Base-by-base conservation (phyloP, 352 stramenopile genomes). In the Globisporangium ultimum region DNA sequence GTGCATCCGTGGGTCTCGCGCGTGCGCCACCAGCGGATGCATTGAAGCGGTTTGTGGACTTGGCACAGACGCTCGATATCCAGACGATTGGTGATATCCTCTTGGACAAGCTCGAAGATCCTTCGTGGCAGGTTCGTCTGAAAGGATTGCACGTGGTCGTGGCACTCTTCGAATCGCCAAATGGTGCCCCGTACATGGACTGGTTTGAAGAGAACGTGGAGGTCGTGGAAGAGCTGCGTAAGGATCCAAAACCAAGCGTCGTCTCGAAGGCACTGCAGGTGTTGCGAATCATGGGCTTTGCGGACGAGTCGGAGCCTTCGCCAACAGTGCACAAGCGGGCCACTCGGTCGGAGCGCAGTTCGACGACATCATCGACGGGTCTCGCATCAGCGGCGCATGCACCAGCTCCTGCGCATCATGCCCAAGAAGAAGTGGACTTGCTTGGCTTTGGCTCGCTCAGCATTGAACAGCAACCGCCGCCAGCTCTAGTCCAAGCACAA, bases 181-280 rank as follows among this genome's bases (percentile, higher is more conserved):
- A 71, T 46, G 74, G 74, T 15, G 67, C 64, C 14, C 74, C 75
- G 1, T 96, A 96, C 58, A 75, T 82, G 46, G 80, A 89, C 20
- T 88, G 86, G 66, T 91, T 94, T 53, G 80, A 90, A 55, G 87
- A 91, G 41, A 94, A 96, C 48, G 68, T 89, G 17, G 87, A 92
- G 46, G 75, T 94, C 6, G 55, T 96, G 3, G 76, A 96, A 67
- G 80, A 88, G 78, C 58, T 93, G 3, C 67, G 65, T 45, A 87
- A 84, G 20, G 84, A 95, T 66, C 68, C 53, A n/a, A 95, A 93
- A 62, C 74, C 86, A 28, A 89, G 76, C 10, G 84, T 95, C 15
- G 80, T 80, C 11, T 86, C 80, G 2, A 95, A 95, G 61, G 71
- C 82, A 7, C 53, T 79, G 10, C 86, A 93, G 46, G 70, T 95